phyloP scores from a whole-genome alignment of 257 asterid species.

The Scutellaria minor region DNA sequence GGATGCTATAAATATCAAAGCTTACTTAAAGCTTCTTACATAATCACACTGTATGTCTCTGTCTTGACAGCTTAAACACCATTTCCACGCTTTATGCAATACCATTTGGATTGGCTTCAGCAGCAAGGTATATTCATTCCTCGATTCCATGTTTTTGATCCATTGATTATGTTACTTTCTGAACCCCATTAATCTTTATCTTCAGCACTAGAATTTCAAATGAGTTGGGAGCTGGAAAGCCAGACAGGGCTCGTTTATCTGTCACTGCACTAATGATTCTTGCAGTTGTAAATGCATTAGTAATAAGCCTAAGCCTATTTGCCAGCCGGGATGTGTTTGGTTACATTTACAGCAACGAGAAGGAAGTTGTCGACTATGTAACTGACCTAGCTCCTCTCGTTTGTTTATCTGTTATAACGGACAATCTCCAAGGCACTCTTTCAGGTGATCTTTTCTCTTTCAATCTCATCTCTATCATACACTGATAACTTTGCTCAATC shows the following conservation, averaged over 20 bases:
- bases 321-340: conserved; percentile 71
- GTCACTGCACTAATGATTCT: conserved; percentile 62
- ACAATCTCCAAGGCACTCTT: conserved; percentile 70
- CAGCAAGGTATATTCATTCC: conserved; percentile 61
- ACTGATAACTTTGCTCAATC: not conserved
- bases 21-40: not conserved
- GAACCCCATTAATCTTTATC: not conserved
- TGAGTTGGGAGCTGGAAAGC: conserved; percentile 84
- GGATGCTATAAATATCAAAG: not conserved
- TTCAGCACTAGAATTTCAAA: conserved; percentile 86
- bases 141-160: not conserved
- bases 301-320: conserved; percentile 53
- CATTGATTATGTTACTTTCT: not conserved
- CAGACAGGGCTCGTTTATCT: conserved; percentile 59
- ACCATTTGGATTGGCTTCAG: conserved; percentile 75
- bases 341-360: conserved; percentile 75
- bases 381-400: conserved; percentile 71
- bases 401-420: conserved; percentile 61
- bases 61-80: conserved; percentile 58
- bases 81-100: conserved; percentile 63
- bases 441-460: conserved; percentile 47
- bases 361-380: conserved; percentile 77
- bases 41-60: not conserved
- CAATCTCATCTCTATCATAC: not conserved
- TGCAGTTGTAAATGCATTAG: conserved; percentile 45